Conservation (phyloP, 139 green algal genomes). For the Picocystis salinarum region DNA sequence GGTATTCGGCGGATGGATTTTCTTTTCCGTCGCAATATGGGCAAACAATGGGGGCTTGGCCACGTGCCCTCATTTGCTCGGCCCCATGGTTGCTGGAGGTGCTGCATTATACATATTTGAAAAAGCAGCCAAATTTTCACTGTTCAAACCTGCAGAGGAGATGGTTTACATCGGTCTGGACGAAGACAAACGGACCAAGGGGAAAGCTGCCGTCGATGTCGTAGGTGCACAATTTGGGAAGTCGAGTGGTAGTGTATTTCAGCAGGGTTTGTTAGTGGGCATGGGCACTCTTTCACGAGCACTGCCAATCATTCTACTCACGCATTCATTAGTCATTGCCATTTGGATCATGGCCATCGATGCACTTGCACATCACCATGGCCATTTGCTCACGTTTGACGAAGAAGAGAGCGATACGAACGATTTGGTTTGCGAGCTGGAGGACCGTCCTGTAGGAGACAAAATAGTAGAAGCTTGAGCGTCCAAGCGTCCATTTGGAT, state of each 20-base stretch:
- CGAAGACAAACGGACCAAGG: slow-evolving; percentile 55
- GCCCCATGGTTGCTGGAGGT: slow-evolving; percentile 24
- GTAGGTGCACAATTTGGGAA: slow-evolving; percentile 63
- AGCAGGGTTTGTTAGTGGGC: slow-evolving; percentile 41
- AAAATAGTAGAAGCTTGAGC: no score
- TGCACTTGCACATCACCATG: no score
- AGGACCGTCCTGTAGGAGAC: no score
- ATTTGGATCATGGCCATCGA: no score
- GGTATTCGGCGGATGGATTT: background rate
- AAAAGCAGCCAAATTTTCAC: slow-evolving; percentile 14
- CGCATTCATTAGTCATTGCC: no score
- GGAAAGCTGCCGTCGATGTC: slow-evolving; percentile 70
- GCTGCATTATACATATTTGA: slow-evolving; percentile 11
- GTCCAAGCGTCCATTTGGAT: no score
- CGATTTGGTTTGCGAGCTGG: no score
- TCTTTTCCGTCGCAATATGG: no score
- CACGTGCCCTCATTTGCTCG: background rate
- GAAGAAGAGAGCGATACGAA: no score
- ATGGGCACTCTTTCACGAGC: slow-evolving; percentile 8
- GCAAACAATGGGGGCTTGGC: no score
- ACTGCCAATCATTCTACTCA: slow-evolving; percentile 7
- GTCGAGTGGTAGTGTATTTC: slow-evolving; percentile 30
- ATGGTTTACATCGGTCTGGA: slow-evolving; percentile 42
- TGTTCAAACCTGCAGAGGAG: slow-evolving; percentile 14
- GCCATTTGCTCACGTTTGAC: no score